A percentile compares a stretch with the other conserved stretches of the same genome.
Evolutionary conservation across 2,329 filamentous ascomycete species (phyloP).

Genomic region (Macrophomina tecta): DNA sequence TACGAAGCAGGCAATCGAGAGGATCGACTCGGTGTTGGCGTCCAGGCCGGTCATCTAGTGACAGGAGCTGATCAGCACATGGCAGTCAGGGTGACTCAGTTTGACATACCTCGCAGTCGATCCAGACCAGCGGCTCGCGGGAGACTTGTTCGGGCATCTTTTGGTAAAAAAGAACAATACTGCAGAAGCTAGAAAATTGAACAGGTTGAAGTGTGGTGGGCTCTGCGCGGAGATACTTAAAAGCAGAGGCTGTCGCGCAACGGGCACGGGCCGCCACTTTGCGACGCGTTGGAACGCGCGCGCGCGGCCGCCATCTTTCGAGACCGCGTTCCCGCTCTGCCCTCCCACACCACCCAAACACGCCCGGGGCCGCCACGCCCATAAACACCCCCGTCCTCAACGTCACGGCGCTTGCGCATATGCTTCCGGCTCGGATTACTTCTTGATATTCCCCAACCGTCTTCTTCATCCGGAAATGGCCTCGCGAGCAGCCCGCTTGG

Average conservation of each 20-base stretch:
- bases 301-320: conserved; percentile 15
- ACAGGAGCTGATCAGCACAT: conserved; percentile 3
- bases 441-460: not conserved
- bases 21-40: conserved; percentile 78
- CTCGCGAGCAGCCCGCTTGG: conserved; percentile 50
- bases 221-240: not conserved
- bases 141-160: conserved; percentile 56
- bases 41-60: conserved; percentile 88
- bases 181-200: not conserved
- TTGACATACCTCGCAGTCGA: conserved; percentile 71
- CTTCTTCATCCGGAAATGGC: conserved; percentile 37
- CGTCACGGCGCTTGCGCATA: conserved; percentile 1
- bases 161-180: not conserved
- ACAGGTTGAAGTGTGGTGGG: not conserved
- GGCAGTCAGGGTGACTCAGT: not conserved
- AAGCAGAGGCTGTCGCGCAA: not conserved
- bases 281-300: conserved; percentile 9
- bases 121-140: conserved; percentile 78
- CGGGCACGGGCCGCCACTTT: not conserved
- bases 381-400: not conserved
- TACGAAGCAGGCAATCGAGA: conserved; percentile 91
- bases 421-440: not conserved
- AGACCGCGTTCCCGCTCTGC: conserved; percentile 4
- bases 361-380: not conserved
- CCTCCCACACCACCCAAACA: not conserved